Evolutionary conservation across 495 filamentous ascomycete genomes (phyloP), one percentile per base, ranked within the genome.

Genomic region (Neurospora sp.): DNA sequence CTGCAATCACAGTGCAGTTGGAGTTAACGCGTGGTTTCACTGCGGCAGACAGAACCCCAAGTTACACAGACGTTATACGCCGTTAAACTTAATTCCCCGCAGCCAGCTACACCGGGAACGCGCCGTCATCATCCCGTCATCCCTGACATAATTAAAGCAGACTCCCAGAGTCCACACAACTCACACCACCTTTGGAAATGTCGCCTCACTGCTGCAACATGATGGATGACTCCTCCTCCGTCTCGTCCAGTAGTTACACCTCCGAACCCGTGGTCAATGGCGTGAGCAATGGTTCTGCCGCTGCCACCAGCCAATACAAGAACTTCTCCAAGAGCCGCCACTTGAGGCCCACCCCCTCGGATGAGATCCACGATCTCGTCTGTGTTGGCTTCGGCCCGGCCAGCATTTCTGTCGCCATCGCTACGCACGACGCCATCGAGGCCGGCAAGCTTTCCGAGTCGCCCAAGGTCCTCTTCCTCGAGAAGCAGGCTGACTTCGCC

Each of bases 311-410:
- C 59, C 69, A 66, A 16, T 59, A 75, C 41, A 42, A 53, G 38
- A 66, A 68, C 14, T 70, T 76, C 59, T 71, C 71, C 40, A 77
- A 76, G 73, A 81, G 77, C 73, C 71, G 31, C 5, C 76, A 76
- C 70, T 48, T 78, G 10, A 70, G n/a, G 40, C 74, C 75, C 4
- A 42, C 70, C 31, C 66, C 74, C 3, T 16, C 73, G 3, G 87
- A 90, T 40, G 87, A 89, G 48, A 79, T 91, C 42, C 90, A 93
- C 75, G 95, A 98, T 77, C 81, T 99, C 35, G 84, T 98, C 66
- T 97, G 95, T 81, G 87, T 98, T 40, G 95, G 95, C 41, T 99
- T 98, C 77, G 95, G 95, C 3, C 95, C 95, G 12, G 95, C 95
- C 14, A 96, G 94, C 72, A 87, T 98, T 12, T 91, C 95, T n/a